Base-by-base conservation (phyloP, 495 filamentous ascomycete species). In the Friedmanniomyces simplex region DNA sequence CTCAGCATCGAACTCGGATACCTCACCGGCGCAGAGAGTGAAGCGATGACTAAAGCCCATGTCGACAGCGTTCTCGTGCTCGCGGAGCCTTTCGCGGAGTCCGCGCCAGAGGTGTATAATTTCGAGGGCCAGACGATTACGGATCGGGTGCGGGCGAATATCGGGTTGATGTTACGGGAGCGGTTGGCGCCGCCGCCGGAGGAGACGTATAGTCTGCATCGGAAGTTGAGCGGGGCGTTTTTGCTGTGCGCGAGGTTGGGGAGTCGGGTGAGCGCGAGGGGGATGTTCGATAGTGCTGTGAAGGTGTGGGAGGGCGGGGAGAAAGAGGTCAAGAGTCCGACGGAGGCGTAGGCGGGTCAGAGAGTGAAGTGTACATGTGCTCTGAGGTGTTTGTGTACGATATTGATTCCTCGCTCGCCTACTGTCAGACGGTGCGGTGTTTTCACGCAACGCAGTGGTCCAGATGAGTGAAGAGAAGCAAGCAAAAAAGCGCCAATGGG, bases 181-280 rank as follows among this genome's bases (percentile, higher is more conserved):
- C 71, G 93, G 22, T 69, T 98, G 37, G 80, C 86, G 11, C 93
- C 94, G 14, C 93, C 94, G 41, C 93, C 93, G 0, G 94, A 98
- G 74, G 93, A 98, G 77, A 98, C 94, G 58, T 98, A 98, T 65
- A 91, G 87, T 70, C 68, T 98, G 68, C 93, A 98, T 73, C 79
- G 93, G 59, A 98, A 98, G 71, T 69, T 98, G 49, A 97, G 93
- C 69, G 93, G 93, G 2, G 93, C 94, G 0, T 98, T 98, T 65
- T 71, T 98, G 69, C 75, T 98, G 52, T 96, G 91, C 73, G 93
- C 93, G 0, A 79, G 80, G 61, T 65, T 98, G 57, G 89, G 89
- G 16, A 95, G 89, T 66, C 72, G 81, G 53, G 90, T 96, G 5
- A 72, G 73, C 59, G 96, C 93, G 66, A 81, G 85, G 64, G 82